Percentiles rank a stretch among this genome's conserved stretches.
These are phyloP conservation scores for Cordyceps militaris DNA, from an alignment of 2,329 filamentous ascomycete genomes.

Conservation along the genomic window DNA sequence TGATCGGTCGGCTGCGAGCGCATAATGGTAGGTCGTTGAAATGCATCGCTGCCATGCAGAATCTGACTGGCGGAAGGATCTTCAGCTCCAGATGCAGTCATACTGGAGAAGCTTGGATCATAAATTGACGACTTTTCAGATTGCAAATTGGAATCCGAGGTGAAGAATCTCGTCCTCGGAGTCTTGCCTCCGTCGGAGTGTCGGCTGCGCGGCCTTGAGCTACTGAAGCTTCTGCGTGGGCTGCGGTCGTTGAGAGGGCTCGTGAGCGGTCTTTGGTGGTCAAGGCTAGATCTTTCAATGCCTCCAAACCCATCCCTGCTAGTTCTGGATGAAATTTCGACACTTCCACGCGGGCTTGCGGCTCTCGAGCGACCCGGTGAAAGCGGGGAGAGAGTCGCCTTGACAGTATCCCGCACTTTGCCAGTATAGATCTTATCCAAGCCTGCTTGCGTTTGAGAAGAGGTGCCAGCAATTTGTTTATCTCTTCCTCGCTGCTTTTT, in stretches of 20 bases:
- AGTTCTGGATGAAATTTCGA: slow-evolving; percentile 39
- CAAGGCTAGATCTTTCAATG: slow-evolving; percentile 44
- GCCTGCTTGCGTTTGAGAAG: slow-evolving; percentile 21
- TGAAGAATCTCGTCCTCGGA: slow-evolving; percentile 46
- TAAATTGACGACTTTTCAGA: slow-evolving; percentile 53
- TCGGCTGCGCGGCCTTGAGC: slow-evolving; percentile 44
- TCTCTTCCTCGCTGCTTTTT: slow-evolving; percentile 10
- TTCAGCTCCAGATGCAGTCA: slow-evolving; percentile 61
- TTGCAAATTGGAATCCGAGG: slow-evolving; percentile 68
- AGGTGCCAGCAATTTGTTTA: slow-evolving; percentile 16
- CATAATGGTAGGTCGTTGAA: slow-evolving; percentile 66
- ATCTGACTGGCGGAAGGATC: slow-evolving; percentile 90
- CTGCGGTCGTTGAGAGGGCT: slow-evolving; percentile 34
- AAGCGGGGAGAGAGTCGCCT: slow-evolving; percentile 51
- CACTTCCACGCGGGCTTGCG: slow-evolving; percentile 48
- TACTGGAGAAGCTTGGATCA: slow-evolving; percentile 64
- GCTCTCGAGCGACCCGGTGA: slow-evolving; percentile 35
- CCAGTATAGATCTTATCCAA: slow-evolving; percentile 29
- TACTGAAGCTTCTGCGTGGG: slow-evolving; percentile 57
- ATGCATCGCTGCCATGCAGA: slow-evolving; percentile 77
- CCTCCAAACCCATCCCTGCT: slow-evolving; percentile 49
- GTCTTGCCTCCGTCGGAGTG: slow-evolving; percentile 31
- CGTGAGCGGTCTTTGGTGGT: slow-evolving; percentile 32
- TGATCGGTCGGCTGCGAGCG: slow-evolving; percentile 44
- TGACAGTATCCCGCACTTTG: slow-evolving; percentile 50